phyloP scores from a whole-genome alignment of 331 rosid genomes.

The Prunus yedoensis region DNA sequence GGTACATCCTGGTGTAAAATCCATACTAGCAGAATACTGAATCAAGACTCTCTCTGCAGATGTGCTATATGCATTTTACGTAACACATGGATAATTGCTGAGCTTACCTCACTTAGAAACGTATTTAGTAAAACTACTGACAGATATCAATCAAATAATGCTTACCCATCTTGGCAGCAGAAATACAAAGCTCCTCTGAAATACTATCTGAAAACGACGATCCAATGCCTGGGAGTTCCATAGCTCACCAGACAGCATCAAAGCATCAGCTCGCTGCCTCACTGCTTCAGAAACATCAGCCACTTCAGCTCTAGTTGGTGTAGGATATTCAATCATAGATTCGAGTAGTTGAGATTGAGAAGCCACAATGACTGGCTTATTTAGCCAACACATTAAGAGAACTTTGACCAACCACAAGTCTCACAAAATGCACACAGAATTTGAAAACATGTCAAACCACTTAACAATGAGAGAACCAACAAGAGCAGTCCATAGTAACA shows the following conservation, averaged over 20 bases:
- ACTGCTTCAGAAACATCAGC: conserved; percentile 99
- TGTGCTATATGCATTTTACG: neutral
- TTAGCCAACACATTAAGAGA: conserved; percentile 13
- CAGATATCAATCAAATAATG: conserved; percentile 23
- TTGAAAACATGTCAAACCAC: neutral
- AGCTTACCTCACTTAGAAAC: neutral
- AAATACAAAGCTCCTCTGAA: conserved; percentile 90
- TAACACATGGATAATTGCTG: neutral
- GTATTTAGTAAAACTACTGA: neutral
- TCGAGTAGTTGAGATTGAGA: conserved; percentile 79
- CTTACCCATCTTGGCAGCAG: conserved; percentile 99
- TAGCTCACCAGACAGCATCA: conserved; percentile 97
- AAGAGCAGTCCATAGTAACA: neutral
- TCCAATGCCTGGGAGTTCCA: conserved; percentile 71
- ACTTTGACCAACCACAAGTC: neutral
- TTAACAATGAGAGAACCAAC: neutral
- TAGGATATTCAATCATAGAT: conserved; percentile 97
- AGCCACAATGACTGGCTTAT: conserved; percentile 97
- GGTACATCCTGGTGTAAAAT: neutral
- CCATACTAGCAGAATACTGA: neutral
- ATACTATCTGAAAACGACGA: conserved; percentile 74
- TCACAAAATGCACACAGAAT: neutral
- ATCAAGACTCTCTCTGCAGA: neutral
- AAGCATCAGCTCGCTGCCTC: conserved; percentile 97
- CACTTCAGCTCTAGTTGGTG: conserved; percentile 99